A percentile compares a stretch with the other conserved stretches of the same genome.
phyloP scores from a whole-genome alignment of 2,329 filamentous ascomycete species.

The Fusarium nygamai region DNA sequence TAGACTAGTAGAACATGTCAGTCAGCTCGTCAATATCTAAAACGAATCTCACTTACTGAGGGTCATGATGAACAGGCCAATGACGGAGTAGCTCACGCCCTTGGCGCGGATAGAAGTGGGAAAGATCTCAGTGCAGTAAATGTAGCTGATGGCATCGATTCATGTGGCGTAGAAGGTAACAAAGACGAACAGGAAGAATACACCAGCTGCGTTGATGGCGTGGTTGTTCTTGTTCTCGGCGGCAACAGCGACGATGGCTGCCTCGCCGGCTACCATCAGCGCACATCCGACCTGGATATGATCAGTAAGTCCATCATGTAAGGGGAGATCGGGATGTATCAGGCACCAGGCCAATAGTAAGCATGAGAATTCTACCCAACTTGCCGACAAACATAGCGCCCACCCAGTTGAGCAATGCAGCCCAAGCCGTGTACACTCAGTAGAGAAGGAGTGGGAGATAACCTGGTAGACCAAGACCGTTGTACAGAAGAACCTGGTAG shows the following conservation, averaged over 20 bases:
- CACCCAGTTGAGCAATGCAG: background rate
- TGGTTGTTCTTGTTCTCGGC: background rate
- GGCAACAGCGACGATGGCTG: background rate
- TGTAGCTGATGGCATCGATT: background rate
- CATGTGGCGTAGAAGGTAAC: background rate
- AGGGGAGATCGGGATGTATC: fast-evolving
- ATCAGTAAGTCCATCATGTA: background rate
- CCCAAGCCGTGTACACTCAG: background rate
- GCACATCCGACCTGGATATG: background rate
- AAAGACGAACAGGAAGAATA: background rate
- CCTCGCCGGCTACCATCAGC: background rate
- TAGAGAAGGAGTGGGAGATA: background rate
- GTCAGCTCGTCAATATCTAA: fast-evolving
- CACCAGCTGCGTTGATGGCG: background rate
- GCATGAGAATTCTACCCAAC: background rate
- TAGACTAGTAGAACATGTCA: background rate
- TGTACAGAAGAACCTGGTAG: background rate
- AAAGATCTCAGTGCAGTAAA: background rate
- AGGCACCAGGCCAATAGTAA: background rate
- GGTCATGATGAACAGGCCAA: background rate
- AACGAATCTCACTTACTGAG: background rate
- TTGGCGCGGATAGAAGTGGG: background rate
- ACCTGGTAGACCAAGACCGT: background rate
- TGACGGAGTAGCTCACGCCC: background rate
- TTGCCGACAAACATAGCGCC: background rate